Percentiles rank a stretch among this genome's conserved stretches.
Conservation (phyloP, 305 asterid genomes). For the Solanum hybrid region DNA sequence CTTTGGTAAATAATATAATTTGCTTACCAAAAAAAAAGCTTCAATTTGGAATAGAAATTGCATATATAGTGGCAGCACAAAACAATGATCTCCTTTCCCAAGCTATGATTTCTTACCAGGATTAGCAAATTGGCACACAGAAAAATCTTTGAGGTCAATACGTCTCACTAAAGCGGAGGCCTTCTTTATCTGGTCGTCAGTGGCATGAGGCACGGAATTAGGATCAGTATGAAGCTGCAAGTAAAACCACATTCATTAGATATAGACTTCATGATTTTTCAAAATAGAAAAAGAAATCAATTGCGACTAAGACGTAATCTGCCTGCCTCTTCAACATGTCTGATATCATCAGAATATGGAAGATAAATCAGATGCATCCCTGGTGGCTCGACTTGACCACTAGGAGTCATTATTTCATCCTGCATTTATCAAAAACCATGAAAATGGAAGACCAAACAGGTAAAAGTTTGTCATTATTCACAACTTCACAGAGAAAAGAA, state of each 20-base stretch:
- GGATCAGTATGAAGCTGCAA: conserved; percentile 62
- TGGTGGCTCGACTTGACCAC: conserved; percentile 95
- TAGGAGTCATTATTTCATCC: conserved; percentile 64
- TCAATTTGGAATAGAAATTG: background rate
- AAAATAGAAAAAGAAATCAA: background rate
- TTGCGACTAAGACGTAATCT: background rate
- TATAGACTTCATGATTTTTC: background rate
- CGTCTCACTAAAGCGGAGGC: conserved; percentile 67
- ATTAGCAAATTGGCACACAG: conserved; percentile 91
- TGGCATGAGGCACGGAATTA: conserved; percentile 47
- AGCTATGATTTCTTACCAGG: conserved; percentile 44
- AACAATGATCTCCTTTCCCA: background rate
- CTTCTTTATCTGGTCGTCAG: conserved; percentile 71
- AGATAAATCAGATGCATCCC: conserved; percentile 96
- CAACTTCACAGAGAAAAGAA: background rate
- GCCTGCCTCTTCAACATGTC: conserved; percentile 84
- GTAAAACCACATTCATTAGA: conserved; percentile 16
- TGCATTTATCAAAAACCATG: conserved; percentile 20
- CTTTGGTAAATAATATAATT: background rate
- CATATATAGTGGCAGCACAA: background rate
- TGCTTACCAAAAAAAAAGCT: background rate
- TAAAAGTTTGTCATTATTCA: background rate
- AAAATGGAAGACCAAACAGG: background rate
- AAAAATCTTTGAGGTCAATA: conserved; percentile 68
- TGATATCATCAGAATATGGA: conserved; percentile 89